These are phyloP conservation scores for Hypoxylon sp. DNA, from an alignment of 2,329 filamentous ascomycete genomes.

Conservation along the genomic window DNA sequence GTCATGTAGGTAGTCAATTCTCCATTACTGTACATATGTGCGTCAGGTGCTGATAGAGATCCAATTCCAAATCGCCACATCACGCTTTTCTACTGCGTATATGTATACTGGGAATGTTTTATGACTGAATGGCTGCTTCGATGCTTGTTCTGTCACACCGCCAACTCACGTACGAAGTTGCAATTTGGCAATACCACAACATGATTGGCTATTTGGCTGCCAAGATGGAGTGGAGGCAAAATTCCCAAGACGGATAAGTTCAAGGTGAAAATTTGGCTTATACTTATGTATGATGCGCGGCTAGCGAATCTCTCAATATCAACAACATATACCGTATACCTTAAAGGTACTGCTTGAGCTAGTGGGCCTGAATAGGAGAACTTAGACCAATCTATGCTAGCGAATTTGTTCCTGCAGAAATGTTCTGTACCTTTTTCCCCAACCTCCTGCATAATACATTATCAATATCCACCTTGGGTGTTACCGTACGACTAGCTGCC, in stretches of 20 bases:
- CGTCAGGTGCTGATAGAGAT: conserved; percentile 22
- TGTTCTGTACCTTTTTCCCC: conserved; percentile 26
- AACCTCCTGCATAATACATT: conserved; percentile 48
- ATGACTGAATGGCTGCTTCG: conserved; percentile 29
- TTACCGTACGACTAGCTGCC: conserved; percentile 15
- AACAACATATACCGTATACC: neutral
- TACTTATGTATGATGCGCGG: conserved; percentile 20
- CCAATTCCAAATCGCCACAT: conserved; percentile 44
- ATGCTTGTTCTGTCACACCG: conserved; percentile 44
- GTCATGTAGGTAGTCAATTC: conserved; percentile 2
- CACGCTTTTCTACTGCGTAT: conserved; percentile 20
- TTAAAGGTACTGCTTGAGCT: no score
- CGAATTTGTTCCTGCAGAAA: conserved; percentile 42
- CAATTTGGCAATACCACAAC: conserved; percentile 9
- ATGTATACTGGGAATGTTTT: conserved; percentile 26
- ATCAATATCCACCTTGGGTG: conserved; percentile 39
- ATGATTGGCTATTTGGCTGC: conserved; percentile 25
- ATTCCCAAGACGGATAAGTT: conserved; percentile 6
- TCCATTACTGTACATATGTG: conserved; percentile 11
- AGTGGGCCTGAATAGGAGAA: conserved; percentile 27
- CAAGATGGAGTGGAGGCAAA: conserved; percentile 31
- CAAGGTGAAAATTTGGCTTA: conserved; percentile 2
- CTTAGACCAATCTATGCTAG: conserved; percentile 10
- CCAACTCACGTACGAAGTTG: conserved; percentile 33
- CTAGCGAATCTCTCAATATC: conserved; percentile 17